Evolutionary conservation across 129 eudicot species (phyloP).

Genomic region (Calendula officinalis): DNA sequence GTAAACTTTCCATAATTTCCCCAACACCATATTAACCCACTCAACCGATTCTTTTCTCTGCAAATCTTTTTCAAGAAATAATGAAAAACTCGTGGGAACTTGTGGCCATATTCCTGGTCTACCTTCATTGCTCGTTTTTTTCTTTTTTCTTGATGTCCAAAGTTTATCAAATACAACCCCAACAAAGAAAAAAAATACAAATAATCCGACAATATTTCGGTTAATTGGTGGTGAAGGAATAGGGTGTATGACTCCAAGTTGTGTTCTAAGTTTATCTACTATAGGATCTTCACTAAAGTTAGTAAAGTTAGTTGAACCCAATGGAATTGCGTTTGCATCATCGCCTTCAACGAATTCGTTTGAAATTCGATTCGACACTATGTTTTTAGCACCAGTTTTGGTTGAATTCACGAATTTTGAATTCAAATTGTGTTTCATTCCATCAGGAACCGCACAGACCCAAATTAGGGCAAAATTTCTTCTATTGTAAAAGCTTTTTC

Average conservation of each 20-base stretch:
- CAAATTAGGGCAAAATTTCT: conserved; percentile 28
- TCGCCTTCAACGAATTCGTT: conserved; percentile 42
- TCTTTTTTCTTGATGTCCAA: conserved; percentile 67
- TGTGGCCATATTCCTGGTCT: conserved; percentile 55
- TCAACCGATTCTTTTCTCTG: conserved; percentile 99
- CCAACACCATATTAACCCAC: conserved; percentile 99
- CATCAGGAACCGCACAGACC: conserved; percentile 43
- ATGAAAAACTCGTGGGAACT: conserved; percentile 64
- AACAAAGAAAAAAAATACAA: conserved; percentile 89
- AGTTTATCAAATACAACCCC: conserved; percentile 88
- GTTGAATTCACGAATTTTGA: conserved; percentile 38
- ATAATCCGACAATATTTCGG: conserved; percentile 65
- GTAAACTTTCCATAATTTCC: conserved; percentile 95
- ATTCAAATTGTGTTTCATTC: conserved; percentile 26
- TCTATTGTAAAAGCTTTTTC: conserved; percentile 27
- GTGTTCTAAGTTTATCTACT: conserved; percentile 90
- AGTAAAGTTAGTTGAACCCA: conserved; percentile 46
- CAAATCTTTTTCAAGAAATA: conserved; percentile 89
- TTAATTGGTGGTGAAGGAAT: conserved; percentile 87
- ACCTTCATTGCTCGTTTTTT: conserved; percentile 38
- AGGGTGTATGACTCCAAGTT: conserved; percentile 88
- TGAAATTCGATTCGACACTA: conserved; percentile 44
- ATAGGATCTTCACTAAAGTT: conserved; percentile 79
- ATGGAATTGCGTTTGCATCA: conserved; percentile 26
- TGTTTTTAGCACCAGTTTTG: conserved; percentile 40